phyloP scores from a whole-genome alignment of 2,329 filamentous ascomycete genomes.

The Monosporascus sp. region DNA sequence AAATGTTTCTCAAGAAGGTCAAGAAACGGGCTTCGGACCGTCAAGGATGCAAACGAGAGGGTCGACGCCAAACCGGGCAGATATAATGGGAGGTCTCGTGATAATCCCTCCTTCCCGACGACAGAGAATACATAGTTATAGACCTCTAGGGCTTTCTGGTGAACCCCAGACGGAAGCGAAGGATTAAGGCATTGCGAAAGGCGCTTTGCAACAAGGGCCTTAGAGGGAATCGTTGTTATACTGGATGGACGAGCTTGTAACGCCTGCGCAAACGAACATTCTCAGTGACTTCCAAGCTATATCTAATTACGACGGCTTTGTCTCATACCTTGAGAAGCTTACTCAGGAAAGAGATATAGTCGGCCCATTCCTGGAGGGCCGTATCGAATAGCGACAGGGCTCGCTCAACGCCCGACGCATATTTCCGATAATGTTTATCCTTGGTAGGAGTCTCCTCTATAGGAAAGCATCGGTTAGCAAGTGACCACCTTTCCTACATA shows the following conservation, averaged over 20 bases:
- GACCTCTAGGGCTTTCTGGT: slow-evolving; percentile 94
- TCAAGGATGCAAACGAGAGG: slow-evolving; percentile 89
- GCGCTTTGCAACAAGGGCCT: slow-evolving; percentile 77
- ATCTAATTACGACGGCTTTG: background rate
- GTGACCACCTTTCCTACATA: background rate
- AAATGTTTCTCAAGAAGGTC: slow-evolving; percentile 79
- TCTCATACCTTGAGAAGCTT: slow-evolving; percentile 73
- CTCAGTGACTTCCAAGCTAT: slow-evolving; percentile 20
- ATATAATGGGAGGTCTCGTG: slow-evolving; percentile 78
- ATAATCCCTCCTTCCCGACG: slow-evolving; percentile 75
- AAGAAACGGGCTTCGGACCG: slow-evolving; percentile 80
- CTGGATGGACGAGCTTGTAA: slow-evolving; percentile 78
- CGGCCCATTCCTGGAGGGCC: slow-evolving; percentile 94
- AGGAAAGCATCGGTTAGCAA: background rate
- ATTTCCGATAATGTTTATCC: slow-evolving; percentile 75
- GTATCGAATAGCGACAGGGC: slow-evolving; percentile 88
- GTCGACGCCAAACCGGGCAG: slow-evolving; percentile 85
- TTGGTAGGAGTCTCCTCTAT: slow-evolving; percentile 51
- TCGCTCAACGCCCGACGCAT: slow-evolving; percentile 82
- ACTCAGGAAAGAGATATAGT: slow-evolving; percentile 96
- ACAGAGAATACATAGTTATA: slow-evolving; percentile 85
- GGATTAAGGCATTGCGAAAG: slow-evolving; percentile 94
- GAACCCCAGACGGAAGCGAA: slow-evolving; percentile 86
- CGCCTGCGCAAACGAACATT: slow-evolving; percentile 49
- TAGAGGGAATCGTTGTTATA: slow-evolving; percentile 71